These are phyloP conservation scores for Paramyrothecium roridum DNA, from an alignment of 2,329 filamentous ascomycete genomes.

Conservation along the genomic window DNA sequence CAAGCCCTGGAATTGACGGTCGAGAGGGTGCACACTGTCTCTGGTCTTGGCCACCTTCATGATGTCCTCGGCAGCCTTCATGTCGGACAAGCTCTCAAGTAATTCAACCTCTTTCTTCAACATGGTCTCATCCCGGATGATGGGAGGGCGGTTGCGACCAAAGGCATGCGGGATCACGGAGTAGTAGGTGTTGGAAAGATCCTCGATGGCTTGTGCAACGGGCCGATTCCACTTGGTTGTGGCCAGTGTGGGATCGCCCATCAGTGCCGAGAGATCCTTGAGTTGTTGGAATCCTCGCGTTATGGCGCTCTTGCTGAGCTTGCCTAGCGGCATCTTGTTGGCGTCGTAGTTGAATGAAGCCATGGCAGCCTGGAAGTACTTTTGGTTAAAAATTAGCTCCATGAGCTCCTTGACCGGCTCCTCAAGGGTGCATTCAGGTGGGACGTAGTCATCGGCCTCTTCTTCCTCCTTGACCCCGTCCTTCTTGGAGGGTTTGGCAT, in stretches of 20 bases:
- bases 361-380: slow-evolving; percentile 69
- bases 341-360: slow-evolving; percentile 66
- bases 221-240: slow-evolving; percentile 35
- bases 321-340: slow-evolving; percentile 78
- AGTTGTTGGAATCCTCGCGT: slow-evolving; percentile 71
- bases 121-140: slow-evolving; percentile 53
- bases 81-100: slow-evolving; percentile 77
- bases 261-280: slow-evolving; percentile 68
- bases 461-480: slow-evolving; percentile 29
- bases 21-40: slow-evolving; percentile 60
- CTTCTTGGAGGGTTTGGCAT: slow-evolving; percentile 20
- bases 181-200: slow-evolving; percentile 76
- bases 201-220: slow-evolving; percentile 45
- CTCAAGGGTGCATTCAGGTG: slow-evolving; percentile 54
- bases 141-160: slow-evolving; percentile 67
- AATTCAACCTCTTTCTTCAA: slow-evolving; percentile 78
- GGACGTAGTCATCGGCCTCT: slow-evolving; percentile 27
- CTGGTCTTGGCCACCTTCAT: slow-evolving; percentile 62
- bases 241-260: slow-evolving; percentile 52
- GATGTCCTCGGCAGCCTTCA: slow-evolving; percentile 77
- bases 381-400: slow-evolving; percentile 78
- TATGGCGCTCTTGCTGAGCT: slow-evolving; percentile 77
- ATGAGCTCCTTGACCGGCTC: slow-evolving; percentile 65
- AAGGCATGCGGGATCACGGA: slow-evolving; percentile 80
- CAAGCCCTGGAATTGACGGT: slow-evolving; percentile 69